These are phyloP conservation scores for Monosporascus sp. DNA, from an alignment of 2,329 filamentous ascomycete species.

Conservation along the genomic window DNA sequence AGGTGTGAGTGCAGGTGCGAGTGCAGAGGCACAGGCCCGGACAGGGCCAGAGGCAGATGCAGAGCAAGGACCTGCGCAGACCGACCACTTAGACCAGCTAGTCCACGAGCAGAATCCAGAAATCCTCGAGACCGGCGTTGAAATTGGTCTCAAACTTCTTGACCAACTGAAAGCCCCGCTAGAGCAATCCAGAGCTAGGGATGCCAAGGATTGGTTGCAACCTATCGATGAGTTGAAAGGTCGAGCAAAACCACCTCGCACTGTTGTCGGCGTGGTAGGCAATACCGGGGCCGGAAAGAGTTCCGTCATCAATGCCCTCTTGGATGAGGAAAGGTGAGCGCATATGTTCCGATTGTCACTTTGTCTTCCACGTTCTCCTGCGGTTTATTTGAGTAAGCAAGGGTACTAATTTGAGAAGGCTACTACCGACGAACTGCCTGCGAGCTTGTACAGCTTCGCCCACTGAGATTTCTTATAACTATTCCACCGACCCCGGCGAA, in stretches of 20 bases:
- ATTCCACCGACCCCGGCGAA: slow-evolving; percentile 17
- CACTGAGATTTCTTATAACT: slow-evolving; percentile 22
- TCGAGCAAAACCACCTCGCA: slow-evolving; percentile 29
- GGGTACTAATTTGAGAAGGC: not conserved
- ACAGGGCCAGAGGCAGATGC: not conserved
- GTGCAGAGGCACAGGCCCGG: not conserved
- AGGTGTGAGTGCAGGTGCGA: not conserved
- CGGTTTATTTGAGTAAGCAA: not conserved
- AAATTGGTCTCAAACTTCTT: slow-evolving; percentile 11
- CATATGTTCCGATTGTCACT: not conserved
- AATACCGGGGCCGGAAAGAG: slow-evolving; percentile 59
- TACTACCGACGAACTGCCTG: slow-evolving; percentile 12
- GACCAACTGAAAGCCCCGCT: slow-evolving; percentile 9
- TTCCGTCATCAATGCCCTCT: slow-evolving; percentile 56
- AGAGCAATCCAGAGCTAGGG: not conserved
- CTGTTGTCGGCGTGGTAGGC: slow-evolving; percentile 54
- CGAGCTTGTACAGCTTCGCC: slow-evolving; percentile 23
- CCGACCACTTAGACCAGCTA: slow-evolving; percentile 14
- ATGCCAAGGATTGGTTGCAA: slow-evolving; percentile 27
- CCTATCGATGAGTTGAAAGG: slow-evolving; percentile 35
- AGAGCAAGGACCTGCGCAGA: not conserved
- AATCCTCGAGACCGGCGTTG: slow-evolving; percentile 16
- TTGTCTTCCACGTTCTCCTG: not conserved
- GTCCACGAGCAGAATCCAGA: slow-evolving; percentile 7
- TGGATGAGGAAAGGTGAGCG: slow-evolving; percentile 52